Evolutionary conservation across 176 grass and related monocot genomes (phyloP).

Genomic region (Pharus latifolius): DNA sequence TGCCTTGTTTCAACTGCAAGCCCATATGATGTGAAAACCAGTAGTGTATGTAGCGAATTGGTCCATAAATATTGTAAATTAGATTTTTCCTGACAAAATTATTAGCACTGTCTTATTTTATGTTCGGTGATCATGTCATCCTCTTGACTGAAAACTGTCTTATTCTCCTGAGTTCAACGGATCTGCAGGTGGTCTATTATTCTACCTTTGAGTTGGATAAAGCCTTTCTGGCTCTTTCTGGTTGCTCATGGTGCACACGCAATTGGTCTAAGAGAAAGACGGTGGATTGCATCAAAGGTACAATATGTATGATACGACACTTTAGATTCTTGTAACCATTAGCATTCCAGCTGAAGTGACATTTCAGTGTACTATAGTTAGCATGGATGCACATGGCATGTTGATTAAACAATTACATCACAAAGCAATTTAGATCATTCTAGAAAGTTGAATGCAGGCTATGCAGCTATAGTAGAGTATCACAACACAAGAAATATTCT

Average conservation of each 20-base stretch:
- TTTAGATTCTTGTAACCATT: not conserved
- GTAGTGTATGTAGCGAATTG: not conserved
- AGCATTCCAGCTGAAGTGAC: slow-evolving; percentile 7
- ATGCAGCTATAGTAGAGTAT: no score
- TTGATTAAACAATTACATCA: no score
- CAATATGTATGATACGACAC: not conserved
- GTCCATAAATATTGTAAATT: not conserved
- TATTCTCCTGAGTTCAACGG: slow-evolving; percentile 10
- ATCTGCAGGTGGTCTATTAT: slow-evolving; percentile 73
- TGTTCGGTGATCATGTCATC: not conserved
- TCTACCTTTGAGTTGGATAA: slow-evolving; percentile 77
- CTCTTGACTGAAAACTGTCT: not conserved
- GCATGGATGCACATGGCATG: no score
- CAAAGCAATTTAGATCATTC: no score
- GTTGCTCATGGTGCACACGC: slow-evolving; percentile 49
- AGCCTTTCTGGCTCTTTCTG: slow-evolving; percentile 74
- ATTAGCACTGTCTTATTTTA: not conserved
- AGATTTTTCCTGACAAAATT: no score
- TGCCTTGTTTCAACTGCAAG: not conserved
- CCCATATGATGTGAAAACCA: not conserved
- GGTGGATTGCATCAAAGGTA: slow-evolving; percentile 88
- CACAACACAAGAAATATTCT: no score
- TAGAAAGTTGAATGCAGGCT: no score
- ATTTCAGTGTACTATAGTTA: not conserved
- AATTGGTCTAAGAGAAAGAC: slow-evolving; percentile 80